These are phyloP conservation scores for Metschnikowia matae DNA, from an alignment of 805 yeast species.

Conservation along the genomic window DNA sequence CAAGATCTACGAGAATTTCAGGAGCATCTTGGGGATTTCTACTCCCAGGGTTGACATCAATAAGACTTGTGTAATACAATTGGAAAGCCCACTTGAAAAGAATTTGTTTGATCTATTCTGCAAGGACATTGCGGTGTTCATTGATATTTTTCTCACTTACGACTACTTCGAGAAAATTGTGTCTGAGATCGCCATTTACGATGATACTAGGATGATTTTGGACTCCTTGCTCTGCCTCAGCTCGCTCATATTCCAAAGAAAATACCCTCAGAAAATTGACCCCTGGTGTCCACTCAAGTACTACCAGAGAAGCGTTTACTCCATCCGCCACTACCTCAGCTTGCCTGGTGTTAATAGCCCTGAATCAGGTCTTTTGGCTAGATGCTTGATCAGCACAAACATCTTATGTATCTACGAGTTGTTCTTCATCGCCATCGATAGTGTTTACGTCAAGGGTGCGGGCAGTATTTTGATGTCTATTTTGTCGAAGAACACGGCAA, in stretches of 20 bases:
- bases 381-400: conserved; percentile 37
- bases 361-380: conserved; percentile 27
- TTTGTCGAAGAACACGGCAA: conserved; percentile 16
- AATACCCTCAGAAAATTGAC: conserved; percentile 26
- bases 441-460: conserved; percentile 37
- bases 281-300: conserved; percentile 32
- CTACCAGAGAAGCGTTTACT: conserved; percentile 33
- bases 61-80: conserved; percentile 9
- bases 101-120: conserved; percentile 34
- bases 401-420: conserved; percentile 37
- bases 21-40: conserved; percentile 20
- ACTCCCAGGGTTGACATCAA: conserved; percentile 10
- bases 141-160: conserved; percentile 31
- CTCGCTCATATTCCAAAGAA: conserved; percentile 32
- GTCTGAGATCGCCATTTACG: conserved; percentile 34
- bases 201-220: conserved; percentile 36
- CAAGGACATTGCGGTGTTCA: conserved; percentile 24
- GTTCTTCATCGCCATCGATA: conserved; percentile 35
- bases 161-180: conserved; percentile 29
- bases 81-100: conserved; percentile 23
- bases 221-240: conserved; percentile 36
- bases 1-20: conserved; percentile 23
- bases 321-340: conserved; percentile 30
- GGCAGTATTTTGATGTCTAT: conserved; percentile 30
- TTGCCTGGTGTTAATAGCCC: conserved; percentile 21